Evolutionary conservation across 345 rosid species (phyloP).

Genomic region (Trapa bicornis): DNA sequence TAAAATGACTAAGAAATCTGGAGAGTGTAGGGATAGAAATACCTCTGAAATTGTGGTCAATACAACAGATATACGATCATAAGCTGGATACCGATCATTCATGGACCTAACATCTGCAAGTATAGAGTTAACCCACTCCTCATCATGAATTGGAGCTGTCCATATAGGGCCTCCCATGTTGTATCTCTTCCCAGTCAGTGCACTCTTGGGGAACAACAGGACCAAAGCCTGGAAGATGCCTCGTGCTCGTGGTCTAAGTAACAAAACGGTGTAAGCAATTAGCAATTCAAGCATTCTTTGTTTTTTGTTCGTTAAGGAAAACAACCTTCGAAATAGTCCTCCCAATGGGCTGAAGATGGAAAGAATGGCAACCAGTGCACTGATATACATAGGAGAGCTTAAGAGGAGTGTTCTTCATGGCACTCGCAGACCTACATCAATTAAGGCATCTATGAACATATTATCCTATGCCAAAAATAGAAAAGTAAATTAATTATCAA

Average conservation of each 20-base stretch:
- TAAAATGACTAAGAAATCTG: slow-evolving; percentile 1
- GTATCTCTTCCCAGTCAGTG: slow-evolving; percentile 80
- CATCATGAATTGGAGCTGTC: slow-evolving; percentile 96
- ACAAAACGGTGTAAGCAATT: neutral
- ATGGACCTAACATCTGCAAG: slow-evolving; percentile 55
- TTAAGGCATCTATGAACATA: slow-evolving; percentile 2
- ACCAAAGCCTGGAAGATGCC: slow-evolving; percentile 88
- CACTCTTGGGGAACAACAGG: slow-evolving; percentile 91
- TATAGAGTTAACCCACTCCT: slow-evolving; percentile 69
- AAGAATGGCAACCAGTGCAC: slow-evolving; percentile 95
- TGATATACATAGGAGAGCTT: slow-evolving; percentile 97
- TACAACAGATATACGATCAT: slow-evolving; percentile 70
- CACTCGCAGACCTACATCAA: slow-evolving; percentile 82
- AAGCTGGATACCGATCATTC: slow-evolving; percentile 86
- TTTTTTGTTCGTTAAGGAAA: neutral
- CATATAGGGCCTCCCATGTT: slow-evolving; percentile 98
- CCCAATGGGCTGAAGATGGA: slow-evolving; percentile 88
- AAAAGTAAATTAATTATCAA: neutral
- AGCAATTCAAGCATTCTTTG: neutral
- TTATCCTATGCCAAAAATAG: neutral
- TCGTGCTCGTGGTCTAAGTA: slow-evolving; percentile 63
- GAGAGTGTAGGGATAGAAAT: neutral
- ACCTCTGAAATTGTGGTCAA: slow-evolving; percentile 90
- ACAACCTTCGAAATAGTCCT: slow-evolving; percentile 79
- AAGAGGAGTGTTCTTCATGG: slow-evolving; percentile 97